phyloP scores from a whole-genome alignment of 768 basidiomycete species.

The Asterophora parasitica region DNA sequence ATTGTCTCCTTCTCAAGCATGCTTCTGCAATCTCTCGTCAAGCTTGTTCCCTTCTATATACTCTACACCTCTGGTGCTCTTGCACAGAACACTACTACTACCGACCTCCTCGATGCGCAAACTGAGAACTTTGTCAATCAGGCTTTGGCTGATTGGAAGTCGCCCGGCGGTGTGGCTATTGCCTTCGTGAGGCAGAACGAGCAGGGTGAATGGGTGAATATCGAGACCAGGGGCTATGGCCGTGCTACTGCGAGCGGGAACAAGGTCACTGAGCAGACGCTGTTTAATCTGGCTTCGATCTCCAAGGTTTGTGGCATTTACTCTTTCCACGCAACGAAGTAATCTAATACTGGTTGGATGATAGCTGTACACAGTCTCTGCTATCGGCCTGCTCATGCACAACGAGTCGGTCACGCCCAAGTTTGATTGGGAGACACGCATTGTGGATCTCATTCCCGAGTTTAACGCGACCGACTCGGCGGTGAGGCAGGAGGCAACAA shows the following conservation, averaged over 20 bases:
- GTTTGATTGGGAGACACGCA: constrained; percentile 22
- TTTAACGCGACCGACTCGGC: constrained; percentile 22
- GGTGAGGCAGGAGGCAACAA: constrained; percentile 13
- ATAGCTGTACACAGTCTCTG: constrained; percentile 23
- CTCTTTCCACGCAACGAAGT: too few relatives aligned
- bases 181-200: constrained; percentile 24
- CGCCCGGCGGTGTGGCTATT: constrained; percentile 24
- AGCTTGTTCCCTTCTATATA: constrained; percentile 9
- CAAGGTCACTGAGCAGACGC: constrained; percentile 22
- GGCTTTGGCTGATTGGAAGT: constrained; percentile 22
- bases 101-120: constrained; percentile 11
- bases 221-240: constrained; percentile 29
- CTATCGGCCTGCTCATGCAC: constrained; percentile 23
- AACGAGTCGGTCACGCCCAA: constrained; percentile 22
- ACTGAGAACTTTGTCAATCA: constrained; percentile 21
- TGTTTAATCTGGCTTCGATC: constrained; percentile 26
- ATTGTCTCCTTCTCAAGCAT: too few relatives aligned
- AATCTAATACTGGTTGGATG: background rate
- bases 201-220: constrained; percentile 21
- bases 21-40: constrained; percentile 9
- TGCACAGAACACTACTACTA: constrained; percentile 3
- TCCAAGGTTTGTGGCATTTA: constrained; percentile 27
- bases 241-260: constrained; percentile 20
- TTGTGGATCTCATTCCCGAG: constrained; percentile 20
- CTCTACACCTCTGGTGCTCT: background rate